These are phyloP conservation scores for Kurtzmaniella quercitrusa DNA, from an alignment of 1,139 yeast species.

Conservation along the genomic window DNA sequence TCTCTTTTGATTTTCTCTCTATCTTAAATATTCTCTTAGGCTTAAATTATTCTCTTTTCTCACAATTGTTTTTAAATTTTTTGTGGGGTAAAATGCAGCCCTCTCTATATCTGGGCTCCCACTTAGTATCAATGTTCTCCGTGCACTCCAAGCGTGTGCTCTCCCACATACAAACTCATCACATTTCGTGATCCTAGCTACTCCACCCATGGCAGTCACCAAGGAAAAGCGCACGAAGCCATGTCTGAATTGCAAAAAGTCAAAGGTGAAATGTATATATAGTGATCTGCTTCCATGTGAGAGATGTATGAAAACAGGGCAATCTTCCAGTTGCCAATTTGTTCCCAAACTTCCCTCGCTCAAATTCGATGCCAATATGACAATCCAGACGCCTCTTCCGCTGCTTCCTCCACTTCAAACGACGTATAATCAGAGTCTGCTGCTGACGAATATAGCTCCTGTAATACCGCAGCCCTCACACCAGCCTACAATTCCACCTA, in stretches of 20 bases:
- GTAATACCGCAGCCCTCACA: not conserved
- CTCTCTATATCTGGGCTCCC: too few relatives aligned
- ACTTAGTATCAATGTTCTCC: too few relatives aligned
- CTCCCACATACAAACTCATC: not conserved
- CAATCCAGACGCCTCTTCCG: conserved; percentile 23
- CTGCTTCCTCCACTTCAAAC: not conserved
- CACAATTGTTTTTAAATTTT: too few relatives aligned
- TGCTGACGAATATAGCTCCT: not conserved
- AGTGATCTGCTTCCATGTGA: conserved; percentile 50
- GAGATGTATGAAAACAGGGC: conserved; percentile 50
- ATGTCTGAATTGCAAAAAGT: conserved; percentile 58
- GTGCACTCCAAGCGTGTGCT: too few relatives aligned
- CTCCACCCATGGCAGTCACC: conserved; percentile 8
- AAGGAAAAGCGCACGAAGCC: conserved; percentile 53
- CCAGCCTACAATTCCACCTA: not conserved
- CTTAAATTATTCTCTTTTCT: too few relatives aligned
- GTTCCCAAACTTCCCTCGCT: conserved; percentile 49
- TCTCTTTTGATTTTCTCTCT: too few relatives aligned
- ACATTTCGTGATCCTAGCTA: not conserved
- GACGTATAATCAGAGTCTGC: not conserved
- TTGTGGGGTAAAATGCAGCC: too few relatives aligned
- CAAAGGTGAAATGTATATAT: conserved; percentile 62
- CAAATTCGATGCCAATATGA: not conserved
- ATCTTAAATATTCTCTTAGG: too few relatives aligned
- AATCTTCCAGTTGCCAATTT: conserved; percentile 48